Base-by-base conservation (phyloP, 257 asterid genomes). In the Gentiana dahurica region DNA sequence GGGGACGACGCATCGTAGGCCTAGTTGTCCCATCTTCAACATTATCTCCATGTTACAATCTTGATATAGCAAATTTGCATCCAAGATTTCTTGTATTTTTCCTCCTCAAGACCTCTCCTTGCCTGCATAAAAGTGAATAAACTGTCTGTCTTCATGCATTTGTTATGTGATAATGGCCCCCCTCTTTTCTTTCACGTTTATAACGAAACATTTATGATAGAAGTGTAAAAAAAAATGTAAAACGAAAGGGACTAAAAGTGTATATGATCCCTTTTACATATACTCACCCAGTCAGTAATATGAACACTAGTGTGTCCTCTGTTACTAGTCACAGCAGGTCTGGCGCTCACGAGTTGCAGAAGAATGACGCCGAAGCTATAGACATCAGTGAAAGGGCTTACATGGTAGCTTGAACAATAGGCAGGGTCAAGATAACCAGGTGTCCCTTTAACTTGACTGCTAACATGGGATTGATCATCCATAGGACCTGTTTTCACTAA, bases 341-440 rank as follows among this genome's bases (percentile, higher is more conserved):
- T 73, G 45, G 80, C 96, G 15, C 87, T 58, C 66, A 87, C 68
- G 66, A 87, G 96, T 57, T 87, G 96, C 51, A 87, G 70, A 53
- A 87, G 70, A 60, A 87, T 82, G 24, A 84, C 83, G 3, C 96
- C 96, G 33, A 84, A 87, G 79, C 96, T 84, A 67, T 76, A 84
- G n/a, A 84, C 85, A 59, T 84, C 89, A 3, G 87, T 77, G 24
- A 79, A 80, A 0, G 87, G 86, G 37, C 89, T 76, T 74, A 82
- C 71, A 63, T 74, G 88, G 59, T 62, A 57, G 72, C 79, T 84
- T 4, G 85, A 63, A 53, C 91, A 84, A 59, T 87, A 87, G 36
- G 95, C 95, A 4, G 95, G 95, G 55, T 84, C 94, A 41, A 84
- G 94, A 65, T 84, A 87, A 6, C 95, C 94, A 0, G 86, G 85